Evolutionary conservation across 2,329 filamentous ascomycete species (phyloP).

Genomic region (Pseudogymnoascus sp.): DNA sequence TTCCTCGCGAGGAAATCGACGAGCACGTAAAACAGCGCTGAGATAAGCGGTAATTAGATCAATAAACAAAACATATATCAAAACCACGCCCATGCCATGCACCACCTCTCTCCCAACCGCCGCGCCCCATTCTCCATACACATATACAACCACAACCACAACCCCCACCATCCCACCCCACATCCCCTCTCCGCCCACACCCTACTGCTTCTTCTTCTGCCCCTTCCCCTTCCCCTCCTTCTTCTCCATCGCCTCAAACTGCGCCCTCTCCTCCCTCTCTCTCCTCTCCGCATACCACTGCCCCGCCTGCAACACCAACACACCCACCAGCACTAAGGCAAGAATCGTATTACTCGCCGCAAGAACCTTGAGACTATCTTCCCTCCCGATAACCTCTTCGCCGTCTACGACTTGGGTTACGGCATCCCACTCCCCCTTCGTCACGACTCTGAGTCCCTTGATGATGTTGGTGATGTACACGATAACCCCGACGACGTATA

Average conservation of each 20-base stretch:
- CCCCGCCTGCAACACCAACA: slow-evolving; percentile 86
- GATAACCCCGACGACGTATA: slow-evolving; percentile 77
- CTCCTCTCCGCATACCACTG: slow-evolving; percentile 98
- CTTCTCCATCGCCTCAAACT: slow-evolving; percentile 44
- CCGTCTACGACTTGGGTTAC: slow-evolving; percentile 17
- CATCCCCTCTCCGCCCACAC: neutral
- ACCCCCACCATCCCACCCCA: neutral
- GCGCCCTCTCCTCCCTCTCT: slow-evolving; percentile 69
- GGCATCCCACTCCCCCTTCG: slow-evolving; percentile 47
- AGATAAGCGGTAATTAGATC: neutral
- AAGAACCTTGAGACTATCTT: slow-evolving; percentile 85
- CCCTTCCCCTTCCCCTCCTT: slow-evolving; percentile 32
- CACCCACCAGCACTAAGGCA: slow-evolving; percentile 82
- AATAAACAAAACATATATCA: neutral
- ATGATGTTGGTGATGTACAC: slow-evolving; percentile 96
- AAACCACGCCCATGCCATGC: neutral
- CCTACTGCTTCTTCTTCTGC: slow-evolving; percentile 30
- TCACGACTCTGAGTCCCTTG: slow-evolving; percentile 82
- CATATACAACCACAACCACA: neutral
- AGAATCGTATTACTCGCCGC: slow-evolving; percentile 94
- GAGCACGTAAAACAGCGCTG: neutral
- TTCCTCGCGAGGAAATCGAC: neutral
- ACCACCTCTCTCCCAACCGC: neutral
- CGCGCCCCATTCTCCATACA: neutral
- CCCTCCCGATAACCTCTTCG: slow-evolving; percentile 64